phyloP scores from a whole-genome alignment of 2,329 filamentous ascomycete species.

The Grosmannia clavigera region DNA sequence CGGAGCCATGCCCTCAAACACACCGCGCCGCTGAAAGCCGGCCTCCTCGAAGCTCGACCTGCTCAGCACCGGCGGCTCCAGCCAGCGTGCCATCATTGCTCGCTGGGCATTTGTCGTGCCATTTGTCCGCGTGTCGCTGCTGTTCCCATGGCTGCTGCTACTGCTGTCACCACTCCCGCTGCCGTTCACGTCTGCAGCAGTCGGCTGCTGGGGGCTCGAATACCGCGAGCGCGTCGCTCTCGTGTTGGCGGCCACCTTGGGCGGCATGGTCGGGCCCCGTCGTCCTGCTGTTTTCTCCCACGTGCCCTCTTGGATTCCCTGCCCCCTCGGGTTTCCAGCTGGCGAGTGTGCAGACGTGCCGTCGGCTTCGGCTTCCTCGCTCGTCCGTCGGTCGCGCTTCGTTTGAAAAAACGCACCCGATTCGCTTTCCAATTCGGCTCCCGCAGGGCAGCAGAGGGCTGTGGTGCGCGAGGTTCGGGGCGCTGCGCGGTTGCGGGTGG shows the following conservation, averaged over 20 bases:
- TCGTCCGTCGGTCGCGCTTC: not conserved
- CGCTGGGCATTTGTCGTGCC: slow-evolving; percentile 25
- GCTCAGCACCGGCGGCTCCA: slow-evolving; percentile 45
- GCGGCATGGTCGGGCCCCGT: not conserved
- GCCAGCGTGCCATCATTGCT: slow-evolving; percentile 42
- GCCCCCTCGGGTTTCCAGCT: not conserved
- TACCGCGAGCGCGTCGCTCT: slow-evolving; percentile 43
- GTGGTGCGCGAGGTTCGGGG: not conserved
- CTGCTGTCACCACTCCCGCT: not conserved
- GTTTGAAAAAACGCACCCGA: not conserved
- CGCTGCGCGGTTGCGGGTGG: not conserved
- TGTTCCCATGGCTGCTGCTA: not conserved
- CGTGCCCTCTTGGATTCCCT: not conserved
- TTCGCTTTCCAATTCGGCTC: not conserved
- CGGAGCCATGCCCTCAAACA: slow-evolving; percentile 74
- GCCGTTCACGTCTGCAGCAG: slow-evolving; percentile 13
- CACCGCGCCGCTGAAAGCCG: slow-evolving; percentile 60
- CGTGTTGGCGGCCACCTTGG: slow-evolving; percentile 19
- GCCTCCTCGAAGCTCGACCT: slow-evolving; percentile 68
- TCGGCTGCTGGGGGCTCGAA: slow-evolving; percentile 35
- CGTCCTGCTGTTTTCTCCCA: not conserved
- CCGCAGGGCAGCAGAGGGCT: not conserved
- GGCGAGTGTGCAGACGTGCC: not conserved
- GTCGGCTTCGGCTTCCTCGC: not conserved
- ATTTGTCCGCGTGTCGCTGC: not conserved